Evolutionary conservation across 2,329 filamentous ascomycete species (phyloP).

Genomic region (Stemphylium lycopersici): DNA sequence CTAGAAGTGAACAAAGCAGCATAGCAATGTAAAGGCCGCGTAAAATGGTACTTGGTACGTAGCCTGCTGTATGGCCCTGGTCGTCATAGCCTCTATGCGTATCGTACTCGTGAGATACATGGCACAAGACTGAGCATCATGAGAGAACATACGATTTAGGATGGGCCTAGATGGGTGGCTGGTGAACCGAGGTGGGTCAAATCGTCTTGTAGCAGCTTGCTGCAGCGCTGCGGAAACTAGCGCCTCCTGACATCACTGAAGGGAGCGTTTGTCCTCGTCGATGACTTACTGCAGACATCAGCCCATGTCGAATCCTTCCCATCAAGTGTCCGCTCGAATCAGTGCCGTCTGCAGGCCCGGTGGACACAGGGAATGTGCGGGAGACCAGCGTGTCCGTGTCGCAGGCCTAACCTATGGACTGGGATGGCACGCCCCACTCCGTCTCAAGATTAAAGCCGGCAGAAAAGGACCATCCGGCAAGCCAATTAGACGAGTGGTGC

Average conservation of each 20-base stretch:
- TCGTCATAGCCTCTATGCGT: too few relatives aligned
- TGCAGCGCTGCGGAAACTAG: slow-evolving; percentile 30
- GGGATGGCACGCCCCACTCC: slow-evolving; percentile 38
- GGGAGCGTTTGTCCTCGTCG: slow-evolving; percentile 20
- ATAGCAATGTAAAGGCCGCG: too few relatives aligned
- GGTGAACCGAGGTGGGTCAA: slow-evolving; percentile 25
- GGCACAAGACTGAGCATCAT: background rate
- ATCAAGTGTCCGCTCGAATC: slow-evolving; percentile 42
- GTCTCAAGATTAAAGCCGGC: slow-evolving; percentile 41
- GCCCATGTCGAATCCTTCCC: slow-evolving; percentile 44
- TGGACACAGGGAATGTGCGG: slow-evolving; percentile 37
- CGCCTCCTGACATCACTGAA: slow-evolving; percentile 40
- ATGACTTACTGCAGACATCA: slow-evolving; percentile 43
- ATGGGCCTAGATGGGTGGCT: slow-evolving; percentile 20
- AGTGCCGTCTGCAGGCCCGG: slow-evolving; percentile 20
- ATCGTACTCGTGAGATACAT: too few relatives aligned
- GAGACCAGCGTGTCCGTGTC: slow-evolving; percentile 41
- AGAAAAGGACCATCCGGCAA: slow-evolving; percentile 23
- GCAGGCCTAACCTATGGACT: slow-evolving; percentile 26
- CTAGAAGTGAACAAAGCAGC: too few relatives aligned
- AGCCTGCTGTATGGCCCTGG: too few relatives aligned
- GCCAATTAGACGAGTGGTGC: slow-evolving; percentile 35
- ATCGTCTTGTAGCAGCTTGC: slow-evolving; percentile 18
- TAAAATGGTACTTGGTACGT: too few relatives aligned
- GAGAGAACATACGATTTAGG: slow-evolving; percentile 2